phyloP scores from a whole-genome alignment of 2,329 filamentous ascomycete species.

The Trichoderma guizhouense region DNA sequence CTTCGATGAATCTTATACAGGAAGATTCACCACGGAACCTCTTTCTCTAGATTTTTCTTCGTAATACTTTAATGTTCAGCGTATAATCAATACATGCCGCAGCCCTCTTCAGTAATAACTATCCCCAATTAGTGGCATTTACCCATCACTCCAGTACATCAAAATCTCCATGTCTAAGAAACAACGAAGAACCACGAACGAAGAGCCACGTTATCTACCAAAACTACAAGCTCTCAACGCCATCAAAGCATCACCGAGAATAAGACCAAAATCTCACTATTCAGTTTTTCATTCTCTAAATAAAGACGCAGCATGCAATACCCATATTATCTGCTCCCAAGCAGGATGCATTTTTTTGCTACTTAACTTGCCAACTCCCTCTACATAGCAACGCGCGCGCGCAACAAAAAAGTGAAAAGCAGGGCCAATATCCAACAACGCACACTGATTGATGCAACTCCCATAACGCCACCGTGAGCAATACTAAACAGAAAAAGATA shows the following conservation, averaged over 20 bases:
- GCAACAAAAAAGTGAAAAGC: neutral
- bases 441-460: neutral
- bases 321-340: neutral
- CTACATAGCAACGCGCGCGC: neutral
- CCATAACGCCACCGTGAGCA: neutral
- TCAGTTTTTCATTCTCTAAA: neutral
- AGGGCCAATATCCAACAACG: neutral
- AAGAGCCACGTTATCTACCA: neutral
- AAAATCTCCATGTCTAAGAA: neutral
- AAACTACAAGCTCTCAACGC: neutral
- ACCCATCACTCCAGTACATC: neutral
- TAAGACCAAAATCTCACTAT: neutral
- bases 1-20: neutral
- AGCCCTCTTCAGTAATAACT: neutral
- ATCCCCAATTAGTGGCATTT: no score
- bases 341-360: neutral
- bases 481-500: neutral
- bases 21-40: neutral
- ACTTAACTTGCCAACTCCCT: neutral
- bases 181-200: accelerated
- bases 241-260: neutral
- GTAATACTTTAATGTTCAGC: neutral
- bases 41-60: neutral
- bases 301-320: neutral
- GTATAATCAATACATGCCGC: neutral